These are phyloP conservation scores for Trichoderma harzianum DNA, from an alignment of 2,329 filamentous ascomycete genomes.

Conservation along the genomic window DNA sequence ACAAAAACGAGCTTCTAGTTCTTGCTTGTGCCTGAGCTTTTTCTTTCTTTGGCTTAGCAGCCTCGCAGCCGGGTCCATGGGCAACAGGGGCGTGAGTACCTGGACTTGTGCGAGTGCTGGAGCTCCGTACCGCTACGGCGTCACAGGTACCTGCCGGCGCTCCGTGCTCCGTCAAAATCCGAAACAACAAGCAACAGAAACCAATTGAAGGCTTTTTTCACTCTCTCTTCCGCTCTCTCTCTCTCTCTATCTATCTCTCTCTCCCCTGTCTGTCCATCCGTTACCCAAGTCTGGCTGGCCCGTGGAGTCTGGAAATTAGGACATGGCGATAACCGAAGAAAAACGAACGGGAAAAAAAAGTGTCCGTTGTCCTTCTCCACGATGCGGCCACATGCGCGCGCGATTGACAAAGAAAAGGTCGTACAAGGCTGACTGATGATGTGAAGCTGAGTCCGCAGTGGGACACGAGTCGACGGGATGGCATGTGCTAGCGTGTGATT, in stretches of 20 bases:
- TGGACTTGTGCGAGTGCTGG: neutral
- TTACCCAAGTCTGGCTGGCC: neutral
- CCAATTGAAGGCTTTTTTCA: neutral
- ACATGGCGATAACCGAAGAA: slow-evolving; percentile 11
- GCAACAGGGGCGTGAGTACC: neutral
- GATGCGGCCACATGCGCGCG: slow-evolving; percentile 9
- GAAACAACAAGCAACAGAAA: neutral
- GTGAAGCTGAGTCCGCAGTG: neutral
- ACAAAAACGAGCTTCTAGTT: neutral
- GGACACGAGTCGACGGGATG: neutral
- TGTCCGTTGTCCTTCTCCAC: slow-evolving; percentile 6
- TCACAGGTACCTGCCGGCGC: neutral
- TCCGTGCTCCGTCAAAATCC: neutral
- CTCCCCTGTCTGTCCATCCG: neutral
- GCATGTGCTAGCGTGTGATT: slow-evolving; percentile 5
- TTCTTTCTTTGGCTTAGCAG: neutral
- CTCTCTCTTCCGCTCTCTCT: neutral
- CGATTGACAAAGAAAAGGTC: neutral
- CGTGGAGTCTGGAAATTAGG: slow-evolving; percentile 3
- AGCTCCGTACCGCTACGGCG: neutral
- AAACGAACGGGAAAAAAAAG: neutral
- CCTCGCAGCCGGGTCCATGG: neutral
- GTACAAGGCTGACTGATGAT: neutral
- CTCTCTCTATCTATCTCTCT: neutral
- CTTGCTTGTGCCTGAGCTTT: slow-evolving; percentile 1